Evolutionary conservation across 768 basidiomycete genomes (phyloP).

Genomic region (Royoungia palumana): DNA sequence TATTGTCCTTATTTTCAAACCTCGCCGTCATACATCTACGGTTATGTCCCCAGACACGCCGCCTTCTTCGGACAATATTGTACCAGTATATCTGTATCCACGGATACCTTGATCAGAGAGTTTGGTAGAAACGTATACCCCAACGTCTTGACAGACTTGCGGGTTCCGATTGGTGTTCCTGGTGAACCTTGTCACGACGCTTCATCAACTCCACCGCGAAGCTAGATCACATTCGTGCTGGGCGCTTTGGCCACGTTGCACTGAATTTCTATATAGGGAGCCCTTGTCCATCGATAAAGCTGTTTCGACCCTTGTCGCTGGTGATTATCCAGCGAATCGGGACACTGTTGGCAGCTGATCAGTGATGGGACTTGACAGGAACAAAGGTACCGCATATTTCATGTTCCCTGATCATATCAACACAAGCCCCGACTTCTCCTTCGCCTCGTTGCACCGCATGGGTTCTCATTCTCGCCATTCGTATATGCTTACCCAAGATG

Average conservation of each 20-base stretch:
- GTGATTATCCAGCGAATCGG: not conserved
- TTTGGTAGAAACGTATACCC: conserved; percentile 13
- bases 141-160: conserved; percentile 2
- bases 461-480: not conserved
- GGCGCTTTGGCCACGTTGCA: conserved; percentile 9
- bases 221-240: not conserved
- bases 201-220: conserved; percentile 1
- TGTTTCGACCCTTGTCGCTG: conserved; percentile 10
- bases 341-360: not conserved
- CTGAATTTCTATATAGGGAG: conserved; percentile 4
- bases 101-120: conserved; percentile 30
- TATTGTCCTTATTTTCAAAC: conserved; percentile 90
- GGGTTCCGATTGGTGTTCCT: conserved; percentile 1
- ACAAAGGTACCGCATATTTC: conserved; percentile 8
- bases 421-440: not conserved
- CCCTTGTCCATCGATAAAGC: conserved; percentile 19
- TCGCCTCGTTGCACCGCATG: conserved; percentile 18
- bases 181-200: conserved; percentile 18
- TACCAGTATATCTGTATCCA: conserved; percentile 31
- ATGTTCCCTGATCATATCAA: conserved; percentile 3
- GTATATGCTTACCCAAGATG: not conserved
- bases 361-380: not conserved
- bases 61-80: conserved; percentile 24
- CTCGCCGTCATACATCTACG: conserved; percentile 50
- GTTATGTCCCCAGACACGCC: conserved; percentile 27